Evolutionary conservation across 495 filamentous ascomycete species (phyloP).

Genomic region (Neurospora tetraspora): DNA sequence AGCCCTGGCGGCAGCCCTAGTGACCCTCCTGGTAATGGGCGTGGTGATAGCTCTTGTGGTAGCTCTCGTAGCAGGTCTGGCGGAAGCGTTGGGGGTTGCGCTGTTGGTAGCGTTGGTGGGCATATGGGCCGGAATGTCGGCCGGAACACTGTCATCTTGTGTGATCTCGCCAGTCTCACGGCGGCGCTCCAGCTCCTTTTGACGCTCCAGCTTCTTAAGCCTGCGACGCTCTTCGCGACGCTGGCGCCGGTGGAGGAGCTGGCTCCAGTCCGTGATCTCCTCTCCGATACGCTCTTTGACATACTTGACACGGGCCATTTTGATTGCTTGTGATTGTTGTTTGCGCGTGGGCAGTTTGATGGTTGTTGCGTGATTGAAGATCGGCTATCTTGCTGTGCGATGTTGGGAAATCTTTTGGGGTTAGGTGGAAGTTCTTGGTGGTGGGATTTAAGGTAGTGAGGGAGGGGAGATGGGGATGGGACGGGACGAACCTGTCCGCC

Average conservation of each 20-base stretch:
- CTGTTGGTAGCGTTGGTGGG: not conserved
- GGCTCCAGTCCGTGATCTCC: not conserved
- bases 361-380: not conserved
- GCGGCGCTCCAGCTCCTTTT: not conserved
- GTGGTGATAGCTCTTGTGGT: not conserved
- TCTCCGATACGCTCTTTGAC: not conserved
- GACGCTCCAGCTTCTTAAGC: not conserved
- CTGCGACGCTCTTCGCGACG: not conserved
- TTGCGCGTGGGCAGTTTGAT: not conserved
- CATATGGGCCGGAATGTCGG: not conserved
- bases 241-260: not conserved
- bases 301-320: not conserved
- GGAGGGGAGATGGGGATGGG: not conserved
- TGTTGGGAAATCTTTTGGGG: not conserved
- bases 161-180: not conserved
- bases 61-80: not conserved
- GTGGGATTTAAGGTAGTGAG: not conserved
- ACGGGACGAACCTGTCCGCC: not conserved
- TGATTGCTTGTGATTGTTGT: not conserved
- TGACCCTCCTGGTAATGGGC: not conserved
- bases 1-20: not conserved
- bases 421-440: not conserved
- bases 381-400: not conserved
- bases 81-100: not conserved
- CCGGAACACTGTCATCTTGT: not conserved